A percentile compares a stretch with the other conserved stretches of the same genome.
phyloP scores from a whole-genome alignment of 306 rosid genomes.

The Rubus idaeus region DNA sequence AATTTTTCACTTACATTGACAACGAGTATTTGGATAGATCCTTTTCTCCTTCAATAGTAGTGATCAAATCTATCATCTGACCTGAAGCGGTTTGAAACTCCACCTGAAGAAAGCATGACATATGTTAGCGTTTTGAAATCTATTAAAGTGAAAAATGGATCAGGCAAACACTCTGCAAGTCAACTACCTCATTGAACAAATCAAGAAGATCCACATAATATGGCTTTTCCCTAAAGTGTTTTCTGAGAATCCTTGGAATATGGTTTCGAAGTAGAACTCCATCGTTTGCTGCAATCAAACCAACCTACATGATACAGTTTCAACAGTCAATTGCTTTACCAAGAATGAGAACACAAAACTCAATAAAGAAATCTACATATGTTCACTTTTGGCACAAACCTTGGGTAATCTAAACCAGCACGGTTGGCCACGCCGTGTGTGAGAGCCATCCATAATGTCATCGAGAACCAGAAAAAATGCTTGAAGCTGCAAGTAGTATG shows the following conservation, averaged over 20 bases:
- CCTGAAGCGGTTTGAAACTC: slow-evolving; percentile 92
- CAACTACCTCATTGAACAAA: slow-evolving; percentile 75
- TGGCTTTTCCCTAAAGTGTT: slow-evolving; percentile 76
- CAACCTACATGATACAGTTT: slow-evolving; percentile 46
- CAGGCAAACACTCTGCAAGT: slow-evolving; percentile 10
- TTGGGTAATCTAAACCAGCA: slow-evolving; percentile 47
- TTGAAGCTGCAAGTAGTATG: slow-evolving; percentile 33
- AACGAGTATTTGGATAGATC: slow-evolving; percentile 74
- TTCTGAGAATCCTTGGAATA: slow-evolving; percentile 62
- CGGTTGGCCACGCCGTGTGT: slow-evolving; percentile 43
- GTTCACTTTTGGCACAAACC: slow-evolving; percentile 23
- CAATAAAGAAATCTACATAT: neutral
- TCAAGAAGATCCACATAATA: slow-evolving; percentile 79
- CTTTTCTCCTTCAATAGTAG: slow-evolving; percentile 78
- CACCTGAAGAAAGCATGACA: slow-evolving; percentile 40
- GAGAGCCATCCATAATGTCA: slow-evolving; percentile 45
- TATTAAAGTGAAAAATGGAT: neutral
- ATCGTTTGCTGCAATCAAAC: slow-evolving; percentile 78
- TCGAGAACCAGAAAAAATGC: slow-evolving; percentile 43
- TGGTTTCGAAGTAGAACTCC: slow-evolving; percentile 73
- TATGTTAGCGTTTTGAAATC: neutral
- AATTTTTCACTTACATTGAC: slow-evolving; percentile 58
- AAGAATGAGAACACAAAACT: slow-evolving; percentile 14
- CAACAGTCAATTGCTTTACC: slow-evolving; percentile 11
- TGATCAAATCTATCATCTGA: slow-evolving; percentile 89